Conservation (phyloP, 768 basidiomycete genomes). For the Boletellus ananiceps region DNA sequence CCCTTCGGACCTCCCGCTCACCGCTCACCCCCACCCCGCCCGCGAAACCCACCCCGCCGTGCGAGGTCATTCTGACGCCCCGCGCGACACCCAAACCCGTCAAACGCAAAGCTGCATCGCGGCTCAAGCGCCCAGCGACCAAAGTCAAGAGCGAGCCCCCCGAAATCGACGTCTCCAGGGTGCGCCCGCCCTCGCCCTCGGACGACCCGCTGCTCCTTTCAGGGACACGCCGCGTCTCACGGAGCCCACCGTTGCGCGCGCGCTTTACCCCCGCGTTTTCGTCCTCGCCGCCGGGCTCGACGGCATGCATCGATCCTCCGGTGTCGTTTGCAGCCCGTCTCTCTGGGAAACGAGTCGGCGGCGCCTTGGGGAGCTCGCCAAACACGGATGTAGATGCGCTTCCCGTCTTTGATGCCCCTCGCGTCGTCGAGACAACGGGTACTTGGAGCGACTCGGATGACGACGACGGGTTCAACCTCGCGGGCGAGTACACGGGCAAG, state of each 20-base stretch:
- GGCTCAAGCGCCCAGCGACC: constrained; percentile 15
- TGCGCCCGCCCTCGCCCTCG: constrained; percentile 68
- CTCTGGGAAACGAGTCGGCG: constrained; percentile 4
- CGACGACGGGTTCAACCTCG: constrained; percentile 33
- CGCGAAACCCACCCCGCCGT: constrained; percentile 59
- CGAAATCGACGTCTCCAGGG: constrained; percentile 51
- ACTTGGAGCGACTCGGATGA: constrained; percentile 30
- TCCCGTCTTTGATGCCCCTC: constrained; percentile 15
- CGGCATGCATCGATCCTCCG: background rate
- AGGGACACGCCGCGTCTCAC: constrained; percentile 32
- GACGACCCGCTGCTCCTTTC: constrained; percentile 71
- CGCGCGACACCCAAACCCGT: constrained; percentile 35
- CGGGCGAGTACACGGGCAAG: constrained; percentile 64
- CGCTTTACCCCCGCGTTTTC: constrained; percentile 37
- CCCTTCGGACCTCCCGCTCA: constrained; percentile 2
- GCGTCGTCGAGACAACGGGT: constrained; percentile 2
- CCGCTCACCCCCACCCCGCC: constrained; percentile 37
- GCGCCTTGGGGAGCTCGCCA: constrained; percentile 2
- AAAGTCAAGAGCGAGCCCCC: constrained; percentile 63
- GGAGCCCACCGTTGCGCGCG: constrained; percentile 22
- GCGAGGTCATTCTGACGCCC: constrained; percentile 47
- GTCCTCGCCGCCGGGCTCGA: constrained; percentile 26
- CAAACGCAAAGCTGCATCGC: constrained; percentile 32
- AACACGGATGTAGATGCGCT: constrained; percentile 4
- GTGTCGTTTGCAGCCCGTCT: constrained; percentile 22